These are phyloP conservation scores for Ophiostoma ulmi DNA, from an alignment of 2,329 filamentous ascomycete genomes.

Conservation along the genomic window DNA sequence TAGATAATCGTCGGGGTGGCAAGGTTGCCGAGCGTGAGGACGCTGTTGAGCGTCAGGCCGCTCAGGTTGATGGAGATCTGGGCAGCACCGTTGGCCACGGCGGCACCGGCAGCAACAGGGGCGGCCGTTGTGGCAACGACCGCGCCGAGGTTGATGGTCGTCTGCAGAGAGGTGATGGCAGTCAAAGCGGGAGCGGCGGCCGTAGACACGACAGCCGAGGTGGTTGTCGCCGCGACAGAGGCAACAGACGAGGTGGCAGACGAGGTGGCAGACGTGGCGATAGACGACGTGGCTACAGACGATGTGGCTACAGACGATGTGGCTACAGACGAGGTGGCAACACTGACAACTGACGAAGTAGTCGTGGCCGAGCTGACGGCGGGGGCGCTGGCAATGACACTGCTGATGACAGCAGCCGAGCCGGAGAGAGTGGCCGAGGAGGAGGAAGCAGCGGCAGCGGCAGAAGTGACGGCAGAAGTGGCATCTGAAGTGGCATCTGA, in stretches of 20 bases:
- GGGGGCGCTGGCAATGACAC: not conserved
- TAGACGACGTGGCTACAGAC: not conserved
- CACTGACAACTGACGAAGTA: no score
- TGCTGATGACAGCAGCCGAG: not conserved
- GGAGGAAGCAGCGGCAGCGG: not conserved
- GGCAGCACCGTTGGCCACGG: slow-evolving; percentile 28
- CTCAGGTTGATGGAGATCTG: slow-evolving; percentile 37
- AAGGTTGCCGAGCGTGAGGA: slow-evolving; percentile 43
- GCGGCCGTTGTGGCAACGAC: slow-evolving; percentile 27
- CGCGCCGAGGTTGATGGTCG: slow-evolving; percentile 32
- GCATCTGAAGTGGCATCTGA: not conserved
- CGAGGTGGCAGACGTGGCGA: not conserved
- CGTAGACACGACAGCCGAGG: not conserved
- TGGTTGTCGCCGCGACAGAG: not conserved
- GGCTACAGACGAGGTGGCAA: not conserved
- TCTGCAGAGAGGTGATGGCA: slow-evolving; percentile 27
- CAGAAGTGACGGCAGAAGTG: not conserved
- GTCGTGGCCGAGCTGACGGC: not conserved
- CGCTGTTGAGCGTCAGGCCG: slow-evolving; percentile 40
- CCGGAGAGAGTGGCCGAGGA: not conserved
- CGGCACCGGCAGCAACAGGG: slow-evolving; percentile 27
- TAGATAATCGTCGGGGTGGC: slow-evolving; percentile 29
- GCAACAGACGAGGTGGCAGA: not conserved
- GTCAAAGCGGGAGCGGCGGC: slow-evolving; percentile 17
- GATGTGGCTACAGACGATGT: no score